A percentile compares a stretch with the other conserved stretches of the same genome.
Conservation (phyloP, 768 basidiomycete genomes). For the Gloeostereum incarnatum region DNA sequence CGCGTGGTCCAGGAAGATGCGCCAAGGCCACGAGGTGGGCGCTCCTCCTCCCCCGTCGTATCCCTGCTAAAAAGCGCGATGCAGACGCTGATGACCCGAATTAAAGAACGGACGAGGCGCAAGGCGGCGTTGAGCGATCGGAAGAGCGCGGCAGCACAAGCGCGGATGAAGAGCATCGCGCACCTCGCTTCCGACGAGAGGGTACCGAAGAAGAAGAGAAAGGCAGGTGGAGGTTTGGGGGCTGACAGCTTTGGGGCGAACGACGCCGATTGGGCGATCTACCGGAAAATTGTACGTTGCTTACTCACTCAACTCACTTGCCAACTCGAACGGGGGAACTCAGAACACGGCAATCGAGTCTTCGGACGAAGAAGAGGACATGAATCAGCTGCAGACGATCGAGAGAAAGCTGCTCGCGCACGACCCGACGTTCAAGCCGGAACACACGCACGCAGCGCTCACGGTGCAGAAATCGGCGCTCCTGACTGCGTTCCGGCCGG, state of each 20-base stretch:
- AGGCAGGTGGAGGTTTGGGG: conserved; percentile 64
- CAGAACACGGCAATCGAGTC: conserved; percentile 67
- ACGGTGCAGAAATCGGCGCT: conserved; percentile 75
- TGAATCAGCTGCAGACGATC: conserved; percentile 57
- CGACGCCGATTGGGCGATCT: conserved; percentile 96
- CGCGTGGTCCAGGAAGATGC: conserved; percentile 67
- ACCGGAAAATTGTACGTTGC: conserved; percentile 81
- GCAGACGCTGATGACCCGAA: conserved; percentile 71
- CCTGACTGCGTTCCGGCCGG: conserved; percentile 76
- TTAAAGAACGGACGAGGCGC: conserved; percentile 75
- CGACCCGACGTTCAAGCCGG: conserved; percentile 77
- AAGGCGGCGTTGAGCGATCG: conserved; percentile 81
- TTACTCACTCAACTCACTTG: background rate
- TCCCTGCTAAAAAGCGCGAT: background rate
- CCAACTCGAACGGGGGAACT: background rate
- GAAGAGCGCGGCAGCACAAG: conserved; percentile 92
- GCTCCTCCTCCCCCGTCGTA: background rate
- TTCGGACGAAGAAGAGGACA: conserved; percentile 88
- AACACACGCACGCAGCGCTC: conserved; percentile 76
- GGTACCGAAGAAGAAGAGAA: conserved; percentile 77
- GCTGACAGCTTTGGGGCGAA: conserved; percentile 93
- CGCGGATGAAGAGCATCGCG: conserved; percentile 93
- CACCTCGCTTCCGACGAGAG: conserved; percentile 83
- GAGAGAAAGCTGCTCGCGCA: conserved; percentile 75
- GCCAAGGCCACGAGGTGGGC: conserved; percentile 72